Evolutionary conservation across 768 basidiomycete species (phyloP).

Genomic region (Pulveroboletus sp.): DNA sequence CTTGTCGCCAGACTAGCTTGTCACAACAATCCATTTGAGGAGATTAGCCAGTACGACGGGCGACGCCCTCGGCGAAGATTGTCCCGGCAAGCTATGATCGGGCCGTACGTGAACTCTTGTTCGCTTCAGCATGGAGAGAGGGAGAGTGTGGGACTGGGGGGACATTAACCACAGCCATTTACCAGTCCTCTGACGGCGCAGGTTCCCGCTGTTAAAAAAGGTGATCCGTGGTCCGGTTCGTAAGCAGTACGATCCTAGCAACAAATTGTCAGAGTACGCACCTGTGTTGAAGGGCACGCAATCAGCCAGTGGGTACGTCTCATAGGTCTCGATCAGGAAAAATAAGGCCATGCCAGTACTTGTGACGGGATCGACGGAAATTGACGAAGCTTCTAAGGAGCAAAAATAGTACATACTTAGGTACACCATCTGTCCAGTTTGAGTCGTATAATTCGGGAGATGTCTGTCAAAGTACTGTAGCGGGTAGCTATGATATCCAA

Average conservation of each 20-base stretch:
- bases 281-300: too few relatives aligned
- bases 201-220: conserved; percentile 3
- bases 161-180: too few relatives aligned
- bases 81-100: too few relatives aligned
- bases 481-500: conserved; percentile 16
- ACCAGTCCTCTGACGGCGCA: background rate
- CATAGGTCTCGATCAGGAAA: background rate
- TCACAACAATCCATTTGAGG: background rate
- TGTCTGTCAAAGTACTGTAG: conserved; percentile 1
- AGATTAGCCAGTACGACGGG: background rate
- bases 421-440: conserved; percentile 23
- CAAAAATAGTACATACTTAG: conserved; percentile 26
- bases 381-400: conserved; percentile 20
- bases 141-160: too few relatives aligned
- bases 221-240: too few relatives aligned
- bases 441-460: conserved; percentile 6
- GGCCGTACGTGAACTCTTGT: background rate
- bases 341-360: too few relatives aligned
- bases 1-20: too few relatives aligned
- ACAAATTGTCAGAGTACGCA: conserved; percentile 6
- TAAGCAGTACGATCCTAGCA: conserved; percentile 5
- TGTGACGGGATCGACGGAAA: conserved; percentile 13
- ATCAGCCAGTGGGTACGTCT: too few relatives aligned
- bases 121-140: background rate
- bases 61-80: background rate